Evolutionary conservation across 2,329 filamentous ascomycete species (phyloP).

Genomic region (Monilinia laxa): DNA sequence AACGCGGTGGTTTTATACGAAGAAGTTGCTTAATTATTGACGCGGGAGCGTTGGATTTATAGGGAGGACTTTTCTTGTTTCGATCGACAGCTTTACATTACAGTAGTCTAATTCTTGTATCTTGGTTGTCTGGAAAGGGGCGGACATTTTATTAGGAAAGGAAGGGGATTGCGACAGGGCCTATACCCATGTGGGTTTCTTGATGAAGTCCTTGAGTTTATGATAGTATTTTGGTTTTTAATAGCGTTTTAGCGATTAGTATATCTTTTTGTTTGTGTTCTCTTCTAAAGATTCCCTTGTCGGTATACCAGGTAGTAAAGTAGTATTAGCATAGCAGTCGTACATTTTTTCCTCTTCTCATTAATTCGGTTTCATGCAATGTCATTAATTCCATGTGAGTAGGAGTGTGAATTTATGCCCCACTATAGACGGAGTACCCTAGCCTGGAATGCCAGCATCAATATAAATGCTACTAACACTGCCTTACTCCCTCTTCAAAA

Average conservation of each 20-base stretch:
- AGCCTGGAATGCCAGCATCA: not conserved
- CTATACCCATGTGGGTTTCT: slow-evolving; percentile 20
- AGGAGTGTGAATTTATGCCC: not conserved
- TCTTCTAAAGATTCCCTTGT: slow-evolving; percentile 12
- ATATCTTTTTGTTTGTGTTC: slow-evolving; percentile 21
- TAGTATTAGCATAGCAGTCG: not conserved
- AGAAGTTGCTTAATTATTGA: slow-evolving; percentile 25
- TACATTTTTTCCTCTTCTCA: slow-evolving; percentile 8
- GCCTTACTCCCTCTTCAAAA: slow-evolving; percentile 47
- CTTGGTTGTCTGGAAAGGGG: not conserved
- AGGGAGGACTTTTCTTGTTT: slow-evolving; percentile 13
- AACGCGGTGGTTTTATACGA: slow-evolving; percentile 33
- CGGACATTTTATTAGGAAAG: not conserved
- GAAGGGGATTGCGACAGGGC: slow-evolving; percentile 13
- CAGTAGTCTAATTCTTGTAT: slow-evolving; percentile 11
- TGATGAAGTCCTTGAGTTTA: slow-evolving; percentile 29
- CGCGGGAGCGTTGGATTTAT: slow-evolving; percentile 27
- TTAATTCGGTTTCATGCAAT: not conserved
- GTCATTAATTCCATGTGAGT: not conserved
- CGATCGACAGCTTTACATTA: not conserved
- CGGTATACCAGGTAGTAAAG: slow-evolving; percentile 5
- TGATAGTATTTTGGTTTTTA: slow-evolving; percentile 19
- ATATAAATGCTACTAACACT: not conserved
- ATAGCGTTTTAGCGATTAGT: slow-evolving; percentile 35
- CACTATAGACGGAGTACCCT: not conserved